phyloP scores from a whole-genome alignment of 371 early-diverging fungal species.

The Smittium mucronatum region DNA sequence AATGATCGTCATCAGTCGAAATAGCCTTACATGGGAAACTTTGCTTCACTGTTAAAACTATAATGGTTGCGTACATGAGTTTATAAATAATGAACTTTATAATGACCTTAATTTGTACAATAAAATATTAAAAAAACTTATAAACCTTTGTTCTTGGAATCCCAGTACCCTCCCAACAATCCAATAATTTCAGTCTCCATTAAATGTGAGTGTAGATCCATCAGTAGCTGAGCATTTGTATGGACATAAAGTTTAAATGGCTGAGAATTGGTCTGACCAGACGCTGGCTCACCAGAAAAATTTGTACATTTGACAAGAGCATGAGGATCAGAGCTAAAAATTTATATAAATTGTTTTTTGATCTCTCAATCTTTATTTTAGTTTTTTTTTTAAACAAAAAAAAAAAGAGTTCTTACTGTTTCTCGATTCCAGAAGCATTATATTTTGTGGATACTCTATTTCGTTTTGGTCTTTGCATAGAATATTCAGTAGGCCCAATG shows the following conservation, averaged over 20 bases:
- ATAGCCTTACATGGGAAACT: slow-evolving; percentile 64
- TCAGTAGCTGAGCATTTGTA: slow-evolving; percentile 59
- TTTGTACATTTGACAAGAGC: slow-evolving; percentile 70
- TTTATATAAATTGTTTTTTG: too few relatives aligned
- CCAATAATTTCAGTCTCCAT: slow-evolving; percentile 79
- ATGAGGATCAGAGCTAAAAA: slow-evolving; percentile 44
- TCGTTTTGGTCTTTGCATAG: slow-evolving; percentile 29
- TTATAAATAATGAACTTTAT: background rate
- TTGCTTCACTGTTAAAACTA: slow-evolving; percentile 38
- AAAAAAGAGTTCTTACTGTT: background rate
- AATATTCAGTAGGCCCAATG: slow-evolving; percentile 25
- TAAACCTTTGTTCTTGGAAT: slow-evolving; percentile 33
- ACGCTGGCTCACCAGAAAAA: slow-evolving; percentile 55
- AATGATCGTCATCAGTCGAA: slow-evolving; percentile 49
- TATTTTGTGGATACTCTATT: slow-evolving; percentile 13
- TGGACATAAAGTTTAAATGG: slow-evolving; percentile 60
- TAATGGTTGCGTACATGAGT: background rate
- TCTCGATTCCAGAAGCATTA: background rate
- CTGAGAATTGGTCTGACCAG: slow-evolving; percentile 50
- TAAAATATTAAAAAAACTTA: background rate
- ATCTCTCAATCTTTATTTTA: too few relatives aligned
- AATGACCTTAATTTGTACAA: background rate
- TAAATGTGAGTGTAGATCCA: slow-evolving; percentile 82
- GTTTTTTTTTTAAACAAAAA: too few relatives aligned
- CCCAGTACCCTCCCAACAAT: slow-evolving; percentile 68